These are phyloP conservation scores for Hypomyces perniciosus DNA, from an alignment of 2,329 filamentous ascomycete species.

Conservation along the genomic window DNA sequence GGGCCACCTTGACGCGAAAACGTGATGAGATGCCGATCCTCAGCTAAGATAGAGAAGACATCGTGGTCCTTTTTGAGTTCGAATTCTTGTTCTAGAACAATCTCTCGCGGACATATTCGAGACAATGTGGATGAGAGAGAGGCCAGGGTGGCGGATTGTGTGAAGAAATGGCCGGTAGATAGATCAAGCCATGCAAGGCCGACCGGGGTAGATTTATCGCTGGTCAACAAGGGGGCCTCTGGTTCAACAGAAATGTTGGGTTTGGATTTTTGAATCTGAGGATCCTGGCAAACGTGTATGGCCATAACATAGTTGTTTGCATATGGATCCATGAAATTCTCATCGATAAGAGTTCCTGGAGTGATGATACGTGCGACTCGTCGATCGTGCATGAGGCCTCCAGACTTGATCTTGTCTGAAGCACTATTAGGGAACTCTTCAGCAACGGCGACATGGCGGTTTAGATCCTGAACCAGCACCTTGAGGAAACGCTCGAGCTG, in stretches of 20 bases:
- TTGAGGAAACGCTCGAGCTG: slow-evolving; percentile 92
- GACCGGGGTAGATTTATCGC: slow-evolving; percentile 34
- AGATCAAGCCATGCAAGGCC: slow-evolving; percentile 92
- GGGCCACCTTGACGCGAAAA: slow-evolving; percentile 52
- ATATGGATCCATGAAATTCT: slow-evolving; percentile 93
- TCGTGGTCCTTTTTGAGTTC: slow-evolving; percentile 52
- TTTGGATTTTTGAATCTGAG: not conserved
- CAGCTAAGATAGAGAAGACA: slow-evolving; percentile 62
- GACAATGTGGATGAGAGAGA: slow-evolving; percentile 76
- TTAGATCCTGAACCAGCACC: slow-evolving; percentile 82
- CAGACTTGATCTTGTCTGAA: slow-evolving; percentile 63
- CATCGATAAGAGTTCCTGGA: slow-evolving; percentile 91
- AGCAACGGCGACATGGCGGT: slow-evolving; percentile 85
- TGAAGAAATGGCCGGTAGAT: slow-evolving; percentile 91
- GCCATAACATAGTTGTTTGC: slow-evolving; percentile 90
- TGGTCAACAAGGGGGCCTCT: not conserved
- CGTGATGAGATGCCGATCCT: slow-evolving; percentile 71
- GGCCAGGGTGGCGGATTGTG: slow-evolving; percentile 65
- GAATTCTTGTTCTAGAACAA: slow-evolving; percentile 66
- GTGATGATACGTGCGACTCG: slow-evolving; percentile 84
- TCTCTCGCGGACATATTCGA: slow-evolving; percentile 76
- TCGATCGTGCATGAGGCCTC: slow-evolving; percentile 78
- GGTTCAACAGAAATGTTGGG: not conserved
- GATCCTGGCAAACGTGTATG: slow-evolving; percentile 50
- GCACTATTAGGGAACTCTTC: slow-evolving; percentile 81